These are phyloP conservation scores for Leccinum solheimii DNA, from an alignment of 1,284 basidiomycete species.

Conservation along the genomic window DNA sequence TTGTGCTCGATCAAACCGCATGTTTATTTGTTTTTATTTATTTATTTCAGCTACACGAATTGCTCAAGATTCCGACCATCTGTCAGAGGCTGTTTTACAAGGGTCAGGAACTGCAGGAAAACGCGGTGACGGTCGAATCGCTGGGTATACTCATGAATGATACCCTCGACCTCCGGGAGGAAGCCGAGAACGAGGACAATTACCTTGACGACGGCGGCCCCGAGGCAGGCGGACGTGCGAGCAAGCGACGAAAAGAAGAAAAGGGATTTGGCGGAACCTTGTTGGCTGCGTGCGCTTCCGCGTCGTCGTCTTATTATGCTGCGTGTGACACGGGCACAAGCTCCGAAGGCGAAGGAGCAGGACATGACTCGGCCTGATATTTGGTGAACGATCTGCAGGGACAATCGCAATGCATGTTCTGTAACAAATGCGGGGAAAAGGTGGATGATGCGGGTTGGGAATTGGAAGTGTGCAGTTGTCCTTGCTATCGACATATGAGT, in stretches of 20 bases:
- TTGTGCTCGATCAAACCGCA: conserved; percentile 1
- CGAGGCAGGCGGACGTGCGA: conserved; percentile 36
- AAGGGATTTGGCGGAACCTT: conserved; percentile 76
- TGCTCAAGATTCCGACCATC: conserved; percentile 66
- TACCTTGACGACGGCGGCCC: conserved; percentile 16
- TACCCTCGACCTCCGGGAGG: conserved; percentile 63
- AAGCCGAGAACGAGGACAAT: conserved; percentile 57
- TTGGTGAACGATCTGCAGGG: conserved; percentile 38
- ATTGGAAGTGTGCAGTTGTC: conserved; percentile 9
- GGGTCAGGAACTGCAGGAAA: conserved; percentile 64
- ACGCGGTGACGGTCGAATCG: conserved; percentile 53
- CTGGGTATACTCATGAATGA: conserved; percentile 68
- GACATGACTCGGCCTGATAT: conserved; percentile 29
- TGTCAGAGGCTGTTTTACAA: conserved; percentile 69
- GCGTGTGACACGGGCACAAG: conserved; percentile 34
- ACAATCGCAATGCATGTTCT: conserved; percentile 30
- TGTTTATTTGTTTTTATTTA: not conserved
- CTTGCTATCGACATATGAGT: conserved; percentile 32
- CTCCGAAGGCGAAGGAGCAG: conserved; percentile 32
- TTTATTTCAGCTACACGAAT: conserved; percentile 51
- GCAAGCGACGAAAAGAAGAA: conserved; percentile 55
- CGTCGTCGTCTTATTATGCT: conserved; percentile 11
- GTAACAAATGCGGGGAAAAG: conserved; percentile 40
- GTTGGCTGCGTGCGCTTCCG: conserved; percentile 30
- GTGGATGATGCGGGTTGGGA: conserved; percentile 18